Base-by-base conservation (phyloP, 257 asterid genomes). In the Plectranthus barbatus region DNA sequence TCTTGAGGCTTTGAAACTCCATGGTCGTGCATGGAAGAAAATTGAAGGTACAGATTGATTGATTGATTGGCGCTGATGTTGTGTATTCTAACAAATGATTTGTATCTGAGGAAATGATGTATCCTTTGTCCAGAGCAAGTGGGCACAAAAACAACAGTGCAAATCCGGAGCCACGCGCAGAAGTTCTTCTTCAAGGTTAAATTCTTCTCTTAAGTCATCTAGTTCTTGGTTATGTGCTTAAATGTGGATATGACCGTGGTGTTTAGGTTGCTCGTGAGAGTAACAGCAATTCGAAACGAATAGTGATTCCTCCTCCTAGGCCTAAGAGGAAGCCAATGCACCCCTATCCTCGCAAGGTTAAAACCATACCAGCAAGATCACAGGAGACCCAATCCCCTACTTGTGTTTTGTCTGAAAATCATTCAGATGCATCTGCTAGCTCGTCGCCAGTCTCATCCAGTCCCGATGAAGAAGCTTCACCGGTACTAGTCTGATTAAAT, bases 81-180 rank as follows among this genome's bases (percentile, higher is more conserved):
- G 18, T 37, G 19, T 29, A 12, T 61, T 13, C 10, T 63, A 4
- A 51, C 24, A 5, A 4, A 44, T 9, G 36, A 6, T 51, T 45
- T 24, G 17, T 59, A n/a, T 50, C 67, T 74, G 63, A 75, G 19
- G 23, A 39, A n/a, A 47, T 60, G 49, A 11, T 62, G n/a, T n/a
- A n/a, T 9, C 39, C 8, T 13, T 29, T 7, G n/a, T 55, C 9
- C 85, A 92, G 97, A 83, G 82, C 96, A 86, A 13, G 95, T 89
- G 55, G 93, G 91, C 48, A 79, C 97, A 0, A 92, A 92, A 81
- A 89, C 96, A 4, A 96, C 99, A 1, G 95, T 92, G 21, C 99
- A 92, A 81, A 92, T 92, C 41, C 80, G 99, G 74, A 92, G 99
- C 77, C 99, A 92, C 51, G 99, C 99, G 4, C 99, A 92, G 79